Conservation (phyloP, 1,284 basidiomycete genomes). For the Heterobasidion occidentale region DNA sequence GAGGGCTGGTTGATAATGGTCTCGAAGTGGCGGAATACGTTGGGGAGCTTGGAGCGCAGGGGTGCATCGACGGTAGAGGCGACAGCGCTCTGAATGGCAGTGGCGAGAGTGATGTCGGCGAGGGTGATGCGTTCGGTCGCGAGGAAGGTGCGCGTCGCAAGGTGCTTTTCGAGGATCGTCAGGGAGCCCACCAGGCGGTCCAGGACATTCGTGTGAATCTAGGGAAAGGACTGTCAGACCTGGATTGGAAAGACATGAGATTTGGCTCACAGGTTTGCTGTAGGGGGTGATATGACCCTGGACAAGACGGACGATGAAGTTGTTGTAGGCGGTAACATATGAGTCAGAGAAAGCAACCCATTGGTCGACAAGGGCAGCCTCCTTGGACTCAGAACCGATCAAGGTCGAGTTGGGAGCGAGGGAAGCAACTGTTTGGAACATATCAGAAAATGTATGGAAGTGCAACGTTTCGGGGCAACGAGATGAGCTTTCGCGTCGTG, state of each 20-base stretch:
- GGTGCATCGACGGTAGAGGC: slow-evolving; percentile 53
- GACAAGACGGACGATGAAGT: slow-evolving; percentile 26
- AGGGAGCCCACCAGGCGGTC: slow-evolving; percentile 53
- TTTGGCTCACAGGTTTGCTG: slow-evolving; percentile 50
- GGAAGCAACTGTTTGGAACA: slow-evolving; percentile 52
- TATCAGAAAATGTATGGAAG: slow-evolving; percentile 1
- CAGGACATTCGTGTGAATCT: slow-evolving; percentile 49
- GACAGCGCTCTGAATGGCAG: slow-evolving; percentile 44
- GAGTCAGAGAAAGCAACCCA: slow-evolving; percentile 60
- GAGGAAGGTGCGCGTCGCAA: slow-evolving; percentile 81
- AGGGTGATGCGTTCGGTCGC: slow-evolving; percentile 92
- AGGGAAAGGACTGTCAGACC: slow-evolving; percentile 2
- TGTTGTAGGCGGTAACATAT: slow-evolving; percentile 34
- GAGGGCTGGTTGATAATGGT: slow-evolving; percentile 80
- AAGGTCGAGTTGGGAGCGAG: slow-evolving; percentile 64
- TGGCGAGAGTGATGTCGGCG: slow-evolving; percentile 77
- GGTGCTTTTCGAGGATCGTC: slow-evolving; percentile 65
- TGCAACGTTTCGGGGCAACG: neutral
- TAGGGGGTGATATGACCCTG: slow-evolving; percentile 43
- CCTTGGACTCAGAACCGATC: slow-evolving; percentile 46
- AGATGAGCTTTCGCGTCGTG: neutral
- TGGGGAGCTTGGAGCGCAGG: slow-evolving; percentile 61
- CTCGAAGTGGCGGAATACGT: slow-evolving; percentile 78
- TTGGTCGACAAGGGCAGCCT: slow-evolving; percentile 57
- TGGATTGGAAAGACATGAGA: neutral